Evolutionary conservation across 1,284 basidiomycete genomes (phyloP).

Genomic region (Heterobasidion parviporum): DNA sequence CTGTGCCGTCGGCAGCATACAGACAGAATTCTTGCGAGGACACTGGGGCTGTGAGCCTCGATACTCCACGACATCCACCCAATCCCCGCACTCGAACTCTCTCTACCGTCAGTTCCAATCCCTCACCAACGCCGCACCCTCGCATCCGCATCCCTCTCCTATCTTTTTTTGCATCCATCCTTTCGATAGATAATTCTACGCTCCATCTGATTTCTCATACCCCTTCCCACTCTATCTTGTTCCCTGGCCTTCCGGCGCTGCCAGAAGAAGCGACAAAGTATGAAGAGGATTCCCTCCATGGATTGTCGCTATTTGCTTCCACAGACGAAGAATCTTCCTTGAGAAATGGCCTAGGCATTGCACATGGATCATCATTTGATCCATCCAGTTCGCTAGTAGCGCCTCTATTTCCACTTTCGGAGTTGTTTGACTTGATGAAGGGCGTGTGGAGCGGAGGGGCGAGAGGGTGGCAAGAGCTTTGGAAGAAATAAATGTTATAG

Average conservation of each 20-base stretch:
- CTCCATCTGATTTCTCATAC: constrained; percentile 23
- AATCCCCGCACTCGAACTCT: constrained; percentile 10
- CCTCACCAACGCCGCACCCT: constrained; percentile 14
- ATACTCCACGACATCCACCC: background rate
- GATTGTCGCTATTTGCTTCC: background rate
- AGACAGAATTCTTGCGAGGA: background rate
- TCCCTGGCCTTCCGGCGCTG: constrained; percentile 19
- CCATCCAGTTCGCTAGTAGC: background rate
- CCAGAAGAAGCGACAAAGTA: background rate
- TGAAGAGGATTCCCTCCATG: background rate
- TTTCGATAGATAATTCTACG: constrained; percentile 26
- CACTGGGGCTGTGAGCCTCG: background rate
- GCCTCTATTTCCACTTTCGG: background rate
- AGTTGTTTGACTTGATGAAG: constrained; percentile 6
- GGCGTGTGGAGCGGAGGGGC: constrained; percentile 2
- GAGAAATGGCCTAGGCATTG: constrained; percentile 3
- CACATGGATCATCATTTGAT: constrained; percentile 1
- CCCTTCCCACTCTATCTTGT: constrained; percentile 21
- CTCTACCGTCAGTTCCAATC: constrained; percentile 10
- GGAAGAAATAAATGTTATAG: background rate
- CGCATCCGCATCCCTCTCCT: constrained; percentile 23
- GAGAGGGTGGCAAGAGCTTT: background rate
- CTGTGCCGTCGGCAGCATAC: constrained; percentile 1
- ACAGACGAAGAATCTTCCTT: background rate
- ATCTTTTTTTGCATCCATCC: constrained; percentile 22